These are phyloP conservation scores for Phtheirospermum japonicum DNA, from an alignment of 257 asterid genomes.

Conservation along the genomic window DNA sequence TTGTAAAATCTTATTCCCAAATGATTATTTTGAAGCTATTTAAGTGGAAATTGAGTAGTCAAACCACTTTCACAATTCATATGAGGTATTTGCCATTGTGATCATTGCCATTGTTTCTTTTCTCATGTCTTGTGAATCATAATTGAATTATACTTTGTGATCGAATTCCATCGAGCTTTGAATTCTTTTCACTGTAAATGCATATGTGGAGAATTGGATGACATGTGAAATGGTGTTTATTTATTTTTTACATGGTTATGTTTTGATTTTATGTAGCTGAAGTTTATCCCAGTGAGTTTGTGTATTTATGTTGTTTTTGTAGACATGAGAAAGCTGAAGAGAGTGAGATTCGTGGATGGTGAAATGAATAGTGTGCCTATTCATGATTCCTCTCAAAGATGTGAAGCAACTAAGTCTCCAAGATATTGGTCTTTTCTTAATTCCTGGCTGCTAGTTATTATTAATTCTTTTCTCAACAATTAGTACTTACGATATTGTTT, in stretches of 20 bases:
- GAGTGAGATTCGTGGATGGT: slow-evolving; percentile 42
- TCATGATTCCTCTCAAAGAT: slow-evolving; percentile 31
- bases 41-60: too few species aligned
- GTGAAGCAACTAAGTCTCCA: slow-evolving; percentile 34
- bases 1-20: too few species aligned
- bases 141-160: not conserved
- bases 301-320: slow-evolving; percentile 20
- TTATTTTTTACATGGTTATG: too few species aligned
- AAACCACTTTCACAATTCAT: too few species aligned
- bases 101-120: not conserved
- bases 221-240: too few species aligned
- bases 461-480: slow-evolving; percentile 11
- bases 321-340: slow-evolving; percentile 50
- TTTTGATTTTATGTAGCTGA: not conserved
- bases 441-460: slow-evolving; percentile 20
- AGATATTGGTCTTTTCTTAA: slow-evolving; percentile 35
- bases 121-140: not conserved
- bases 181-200: too few species aligned
- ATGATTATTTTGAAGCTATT: too few species aligned
- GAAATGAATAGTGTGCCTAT: slow-evolving; percentile 33
- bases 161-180: slow-evolving; percentile 13
- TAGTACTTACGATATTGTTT: too few species aligned
- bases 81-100: too few species aligned
- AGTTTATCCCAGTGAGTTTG: too few species aligned
- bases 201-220: too few species aligned